These are phyloP conservation scores for Microthyrium microscopicum DNA, from an alignment of 2,329 filamentous ascomycete genomes.

Conservation along the genomic window DNA sequence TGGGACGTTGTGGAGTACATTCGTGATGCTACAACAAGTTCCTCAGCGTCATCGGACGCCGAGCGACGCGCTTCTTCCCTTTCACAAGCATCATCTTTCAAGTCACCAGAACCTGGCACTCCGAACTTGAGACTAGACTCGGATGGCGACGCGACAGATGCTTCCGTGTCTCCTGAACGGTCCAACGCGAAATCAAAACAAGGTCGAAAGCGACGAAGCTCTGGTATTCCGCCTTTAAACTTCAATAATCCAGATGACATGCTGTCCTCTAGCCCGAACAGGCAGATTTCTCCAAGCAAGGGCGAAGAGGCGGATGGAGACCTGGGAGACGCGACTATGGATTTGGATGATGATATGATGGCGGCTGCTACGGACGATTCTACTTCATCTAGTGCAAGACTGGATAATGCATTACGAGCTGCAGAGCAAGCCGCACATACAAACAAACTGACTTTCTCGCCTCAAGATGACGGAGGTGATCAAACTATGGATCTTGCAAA, in stretches of 20 bases:
- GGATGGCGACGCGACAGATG: constrained; percentile 30
- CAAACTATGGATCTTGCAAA: constrained; percentile 38
- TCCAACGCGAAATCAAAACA: constrained; percentile 49
- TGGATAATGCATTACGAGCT: constrained; percentile 63
- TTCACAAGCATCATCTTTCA: constrained; percentile 18
- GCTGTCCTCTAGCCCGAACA: constrained; percentile 64
- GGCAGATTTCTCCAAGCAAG: constrained; percentile 32
- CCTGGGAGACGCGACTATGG: constrained; percentile 42
- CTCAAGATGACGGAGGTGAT: constrained; percentile 37
- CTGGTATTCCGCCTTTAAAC: constrained; percentile 46
- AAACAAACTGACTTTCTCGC: constrained; percentile 47
- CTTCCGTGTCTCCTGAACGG: constrained; percentile 46
- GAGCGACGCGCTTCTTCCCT: constrained; percentile 55
- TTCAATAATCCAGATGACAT: constrained; percentile 49
- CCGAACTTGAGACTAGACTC: no score
- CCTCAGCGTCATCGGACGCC: constrained; percentile 53
- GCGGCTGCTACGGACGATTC: constrained; percentile 41
- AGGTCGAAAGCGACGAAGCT: constrained; percentile 42
- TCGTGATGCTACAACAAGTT: constrained; percentile 70
- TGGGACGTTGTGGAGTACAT: constrained; percentile 87
- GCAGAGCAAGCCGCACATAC: constrained; percentile 62
- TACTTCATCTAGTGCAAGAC: constrained; percentile 51
- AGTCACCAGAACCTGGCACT: constrained; percentile 13
- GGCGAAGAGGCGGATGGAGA: constrained; percentile 34
- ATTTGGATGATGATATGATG: constrained; percentile 47